Base-by-base conservation (phyloP, 768 basidiomycete species). In the Hirschioporus abietinus region DNA sequence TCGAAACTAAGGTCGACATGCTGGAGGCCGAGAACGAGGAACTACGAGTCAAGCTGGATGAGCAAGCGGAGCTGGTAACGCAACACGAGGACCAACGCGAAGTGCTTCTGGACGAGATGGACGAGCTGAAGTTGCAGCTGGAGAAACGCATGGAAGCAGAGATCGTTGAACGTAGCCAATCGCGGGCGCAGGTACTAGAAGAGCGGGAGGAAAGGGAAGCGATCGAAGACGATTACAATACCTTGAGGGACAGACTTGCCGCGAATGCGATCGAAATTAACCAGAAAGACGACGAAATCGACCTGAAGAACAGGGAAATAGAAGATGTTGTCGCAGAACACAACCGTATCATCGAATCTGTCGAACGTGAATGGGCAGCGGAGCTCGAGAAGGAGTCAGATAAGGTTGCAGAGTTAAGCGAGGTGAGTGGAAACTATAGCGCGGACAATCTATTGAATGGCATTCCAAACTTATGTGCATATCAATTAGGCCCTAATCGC, bases 211-310 rank as follows among this genome's bases (percentile, higher is more conserved):
- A 89, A 66, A 80, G 89, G 15, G 92, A 93, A 71, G 88, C 86
- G 1, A 84, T 91, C n/a, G 91, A 94, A 72, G 90, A 91, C 1
- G 88, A 88, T 70, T 72, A 93, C 63, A 92, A 92, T 70, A 82
- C 87, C 0, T 75, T 90, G 36, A 81, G 87, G 62, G 93, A 95
- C 77, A 88, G 86, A 74, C 81, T 93, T 9, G 92, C 93, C 0
- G 92, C 91, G 0, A 84, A 87, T 1, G 83, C 88, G 74, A 93
- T 95, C 68, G 92, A 93, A 76, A 78, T 94, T 27, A 90, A 93
- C 75, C 88, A 92, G 75, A 91, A 87, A 76, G 92, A 96, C 71
- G 91, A 95, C 68, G 95, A 96, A 34, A 76, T 95, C 24, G 93
- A 95, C 64, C 79, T 88, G 74, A 90, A 91, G 79, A 84, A 84